These are phyloP conservation scores for Lepidopterella palustris DNA, from an alignment of 495 filamentous ascomycete species.

Conservation along the genomic window DNA sequence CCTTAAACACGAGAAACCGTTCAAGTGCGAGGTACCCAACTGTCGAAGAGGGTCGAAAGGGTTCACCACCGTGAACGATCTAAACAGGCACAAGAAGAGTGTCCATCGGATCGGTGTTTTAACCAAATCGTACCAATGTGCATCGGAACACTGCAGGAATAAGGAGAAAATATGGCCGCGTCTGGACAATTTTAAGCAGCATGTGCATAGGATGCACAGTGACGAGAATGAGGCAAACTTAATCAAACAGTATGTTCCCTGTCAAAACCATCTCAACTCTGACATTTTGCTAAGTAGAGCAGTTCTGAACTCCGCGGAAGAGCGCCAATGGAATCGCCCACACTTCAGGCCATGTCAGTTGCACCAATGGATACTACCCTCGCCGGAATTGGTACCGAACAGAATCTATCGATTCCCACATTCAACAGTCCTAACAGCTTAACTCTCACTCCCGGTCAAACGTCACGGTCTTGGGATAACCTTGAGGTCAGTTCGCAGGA, in stretches of 20 bases:
- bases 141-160: slow-evolving; percentile 54
- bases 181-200: slow-evolving; percentile 85
- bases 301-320: background rate
- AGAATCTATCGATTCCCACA: slow-evolving; percentile 18
- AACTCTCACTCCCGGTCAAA: slow-evolving; percentile 26
- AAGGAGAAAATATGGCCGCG: slow-evolving; percentile 79
- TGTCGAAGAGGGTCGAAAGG: slow-evolving; percentile 56
- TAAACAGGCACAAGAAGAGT: slow-evolving; percentile 31
- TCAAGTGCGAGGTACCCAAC: slow-evolving; percentile 54
- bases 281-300: background rate
- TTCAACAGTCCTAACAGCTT: slow-evolving; percentile 18
- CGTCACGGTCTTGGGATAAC: slow-evolving; percentile 7
- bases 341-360: slow-evolving; percentile 6
- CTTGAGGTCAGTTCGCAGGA: background rate
- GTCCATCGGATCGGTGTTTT: slow-evolving; percentile 36
- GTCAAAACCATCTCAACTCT: background rate
- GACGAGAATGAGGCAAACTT: slow-evolving; percentile 48
- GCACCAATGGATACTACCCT: slow-evolving; percentile 27
- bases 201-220: slow-evolving; percentile 72
- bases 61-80: slow-evolving; percentile 78
- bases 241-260: slow-evolving; percentile 43
- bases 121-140: slow-evolving; percentile 61
- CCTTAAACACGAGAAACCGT: slow-evolving; percentile 67
- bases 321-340: background rate
- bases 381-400: slow-evolving; percentile 21